Conservation (phyloP, 2,329 filamentous ascomycete species). For the Huntiella bhutanensis region DNA sequence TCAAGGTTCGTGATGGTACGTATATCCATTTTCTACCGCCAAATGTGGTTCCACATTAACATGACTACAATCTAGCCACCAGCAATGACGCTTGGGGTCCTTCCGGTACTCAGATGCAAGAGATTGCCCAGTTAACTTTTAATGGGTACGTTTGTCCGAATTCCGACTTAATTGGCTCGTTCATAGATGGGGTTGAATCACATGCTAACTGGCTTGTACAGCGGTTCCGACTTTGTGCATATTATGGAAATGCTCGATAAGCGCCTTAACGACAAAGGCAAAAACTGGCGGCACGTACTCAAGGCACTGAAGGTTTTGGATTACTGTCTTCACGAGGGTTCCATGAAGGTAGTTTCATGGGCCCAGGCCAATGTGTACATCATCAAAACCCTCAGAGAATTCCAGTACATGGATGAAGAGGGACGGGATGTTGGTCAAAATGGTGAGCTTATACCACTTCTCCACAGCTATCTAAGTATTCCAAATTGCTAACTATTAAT, state of each 20-base stretch:
- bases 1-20: slow-evolving; percentile 94
- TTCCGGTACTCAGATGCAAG: slow-evolving; percentile 93
- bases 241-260: slow-evolving; percentile 99
- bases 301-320: slow-evolving; percentile 96
- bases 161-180: neutral
- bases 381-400: slow-evolving; percentile 95
- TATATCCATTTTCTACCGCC: slow-evolving; percentile 11
- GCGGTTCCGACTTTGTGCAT: slow-evolving; percentile 94
- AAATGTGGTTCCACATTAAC: neutral
- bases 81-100: slow-evolving; percentile 99
- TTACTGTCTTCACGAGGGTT: slow-evolving; percentile 94
- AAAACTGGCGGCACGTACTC: slow-evolving; percentile 96
- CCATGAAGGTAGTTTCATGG: slow-evolving; percentile 92
- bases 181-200: neutral
- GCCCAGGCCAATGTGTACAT: slow-evolving; percentile 96
- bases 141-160: slow-evolving; percentile 53
- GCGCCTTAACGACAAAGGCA: slow-evolving; percentile 94
- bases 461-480: neutral
- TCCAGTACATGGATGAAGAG: slow-evolving; percentile 91
- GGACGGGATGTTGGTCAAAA: slow-evolving; percentile 91
- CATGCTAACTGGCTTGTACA: slow-evolving; percentile 19
- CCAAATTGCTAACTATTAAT: slow-evolving; percentile 8
- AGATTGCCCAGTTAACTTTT: slow-evolving; percentile 94
- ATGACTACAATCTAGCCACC: slow-evolving; percentile 45
- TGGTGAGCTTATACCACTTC: slow-evolving; percentile 36